Conservation (phyloP, 2,329 filamentous ascomycete species). For the Microdochium paspali region DNA sequence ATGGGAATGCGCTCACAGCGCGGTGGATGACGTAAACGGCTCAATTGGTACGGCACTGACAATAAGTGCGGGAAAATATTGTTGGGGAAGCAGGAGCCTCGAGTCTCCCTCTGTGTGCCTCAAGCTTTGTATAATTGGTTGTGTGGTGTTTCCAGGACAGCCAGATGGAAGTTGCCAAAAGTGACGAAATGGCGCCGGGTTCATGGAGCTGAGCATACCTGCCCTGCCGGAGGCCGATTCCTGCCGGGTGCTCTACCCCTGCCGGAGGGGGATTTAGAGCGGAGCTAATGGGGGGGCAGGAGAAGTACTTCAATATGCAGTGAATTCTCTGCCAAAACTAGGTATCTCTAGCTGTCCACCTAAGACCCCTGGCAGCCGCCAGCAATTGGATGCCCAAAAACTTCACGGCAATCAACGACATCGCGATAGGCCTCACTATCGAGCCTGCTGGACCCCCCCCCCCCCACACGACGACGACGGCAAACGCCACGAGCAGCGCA, state of each 20-base stretch:
- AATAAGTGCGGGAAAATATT: not conserved
- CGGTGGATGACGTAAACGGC: not conserved
- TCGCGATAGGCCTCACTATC: not conserved
- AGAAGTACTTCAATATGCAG: too few relatives aligned
- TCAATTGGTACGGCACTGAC: not conserved
- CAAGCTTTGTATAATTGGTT: not conserved
- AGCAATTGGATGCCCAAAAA: conserved; percentile 1
- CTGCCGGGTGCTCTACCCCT: not conserved
- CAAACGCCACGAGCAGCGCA: too few relatives aligned
- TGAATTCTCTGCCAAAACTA: not conserved
- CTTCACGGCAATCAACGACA: not conserved
- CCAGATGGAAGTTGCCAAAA: not conserved
- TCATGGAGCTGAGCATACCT: not conserved
- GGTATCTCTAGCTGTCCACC: not conserved
- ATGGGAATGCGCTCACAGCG: not conserved
- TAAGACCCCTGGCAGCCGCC: not conserved
- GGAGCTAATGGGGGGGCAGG: too few relatives aligned
- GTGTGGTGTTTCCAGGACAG: not conserved
- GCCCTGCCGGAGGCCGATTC: not conserved
- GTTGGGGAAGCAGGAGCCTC: too few relatives aligned
- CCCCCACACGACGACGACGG: too few relatives aligned
- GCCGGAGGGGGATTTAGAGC: not conserved
- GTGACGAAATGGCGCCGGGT: not conserved
- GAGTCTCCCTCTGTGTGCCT: too few relatives aligned
- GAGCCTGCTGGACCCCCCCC: too few relatives aligned